Evolutionary conservation across 352 stramenopile species (phyloP).

Genomic region (Pythium angustatum): DNA sequence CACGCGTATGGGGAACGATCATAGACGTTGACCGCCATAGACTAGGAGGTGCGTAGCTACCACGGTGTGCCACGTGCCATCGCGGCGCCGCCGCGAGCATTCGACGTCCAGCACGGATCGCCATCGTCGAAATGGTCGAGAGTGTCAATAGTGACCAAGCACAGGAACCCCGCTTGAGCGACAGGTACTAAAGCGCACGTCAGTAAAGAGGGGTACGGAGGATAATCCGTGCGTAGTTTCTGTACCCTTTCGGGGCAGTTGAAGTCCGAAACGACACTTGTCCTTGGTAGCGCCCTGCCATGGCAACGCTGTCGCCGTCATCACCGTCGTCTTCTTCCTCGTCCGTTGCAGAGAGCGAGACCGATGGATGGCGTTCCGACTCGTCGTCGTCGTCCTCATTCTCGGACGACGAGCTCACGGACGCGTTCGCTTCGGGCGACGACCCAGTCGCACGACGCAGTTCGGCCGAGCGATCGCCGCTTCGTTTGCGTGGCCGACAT

Average conservation of each 20-base stretch:
- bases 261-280: too few species aligned
- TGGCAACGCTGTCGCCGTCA: not conserved
- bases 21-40: too few species aligned
- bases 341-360: conserved; percentile 1
- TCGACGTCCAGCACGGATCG: not conserved
- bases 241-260: too few species aligned
- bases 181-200: not conserved
- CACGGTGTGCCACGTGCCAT: not conserved
- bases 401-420: conserved; percentile 9
- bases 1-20: not conserved
- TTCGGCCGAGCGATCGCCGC: not conserved
- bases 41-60: too few species aligned
- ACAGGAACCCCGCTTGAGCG: not conserved
- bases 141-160: too few species aligned
- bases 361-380: not conserved
- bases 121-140: conserved; percentile 1
- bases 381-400: not conserved
- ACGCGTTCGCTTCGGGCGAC: not conserved
- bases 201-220: too few species aligned
- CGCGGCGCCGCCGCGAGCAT: not conserved
- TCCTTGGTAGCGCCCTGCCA: too few species aligned
- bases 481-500: conserved; percentile 3
- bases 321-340: not conserved
- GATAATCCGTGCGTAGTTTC: too few species aligned
- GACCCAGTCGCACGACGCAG: not conserved